phyloP scores from a whole-genome alignment of 768 basidiomycete genomes.

The Leucocoprinus birnbaumii region DNA sequence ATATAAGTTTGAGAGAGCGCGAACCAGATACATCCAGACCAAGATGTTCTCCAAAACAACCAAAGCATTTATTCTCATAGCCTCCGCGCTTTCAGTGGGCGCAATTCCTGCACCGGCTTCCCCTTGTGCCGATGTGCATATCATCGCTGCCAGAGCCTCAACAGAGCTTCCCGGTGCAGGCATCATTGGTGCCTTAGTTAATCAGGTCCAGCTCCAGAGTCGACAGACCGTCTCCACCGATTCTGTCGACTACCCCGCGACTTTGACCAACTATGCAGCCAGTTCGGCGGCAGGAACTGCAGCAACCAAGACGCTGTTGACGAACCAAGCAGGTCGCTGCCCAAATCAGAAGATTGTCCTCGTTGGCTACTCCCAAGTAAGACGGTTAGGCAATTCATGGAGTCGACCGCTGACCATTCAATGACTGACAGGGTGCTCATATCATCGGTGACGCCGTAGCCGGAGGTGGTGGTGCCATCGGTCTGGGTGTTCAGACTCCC shows the following conservation, averaged over 20 bases:
- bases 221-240: slow-evolving; percentile 23
- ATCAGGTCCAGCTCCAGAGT: slow-evolving; percentile 22
- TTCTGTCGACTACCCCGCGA: slow-evolving; percentile 26
- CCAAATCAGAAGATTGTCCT: slow-evolving; percentile 28
- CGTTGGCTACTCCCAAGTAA: slow-evolving; percentile 25
- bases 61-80: slow-evolving; percentile 5
- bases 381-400: background rate
- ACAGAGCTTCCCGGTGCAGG: slow-evolving; percentile 24
- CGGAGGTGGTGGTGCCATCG: slow-evolving; percentile 19
- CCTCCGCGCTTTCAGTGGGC: slow-evolving; percentile 1
- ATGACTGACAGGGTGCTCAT: slow-evolving; percentile 22
- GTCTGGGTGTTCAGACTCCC: slow-evolving; percentile 19
- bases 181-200: slow-evolving; percentile 23
- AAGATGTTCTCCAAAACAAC: slow-evolving; percentile 11
- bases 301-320: slow-evolving; percentile 22
- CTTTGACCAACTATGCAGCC: slow-evolving; percentile 22
- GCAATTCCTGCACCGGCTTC: slow-evolving; percentile 20
- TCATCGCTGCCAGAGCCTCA: slow-evolving; percentile 25
- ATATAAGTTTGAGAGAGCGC: background rate
- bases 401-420: background rate
- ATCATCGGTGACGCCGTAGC: slow-evolving; percentile 26
- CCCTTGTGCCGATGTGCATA: slow-evolving; percentile 25
- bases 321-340: slow-evolving; percentile 22
- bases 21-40: background rate
- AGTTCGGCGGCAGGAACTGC: slow-evolving; percentile 25